Evolutionary conservation across 208 protist genomes (phyloP).

Genomic region (Leishmania major): DNA sequence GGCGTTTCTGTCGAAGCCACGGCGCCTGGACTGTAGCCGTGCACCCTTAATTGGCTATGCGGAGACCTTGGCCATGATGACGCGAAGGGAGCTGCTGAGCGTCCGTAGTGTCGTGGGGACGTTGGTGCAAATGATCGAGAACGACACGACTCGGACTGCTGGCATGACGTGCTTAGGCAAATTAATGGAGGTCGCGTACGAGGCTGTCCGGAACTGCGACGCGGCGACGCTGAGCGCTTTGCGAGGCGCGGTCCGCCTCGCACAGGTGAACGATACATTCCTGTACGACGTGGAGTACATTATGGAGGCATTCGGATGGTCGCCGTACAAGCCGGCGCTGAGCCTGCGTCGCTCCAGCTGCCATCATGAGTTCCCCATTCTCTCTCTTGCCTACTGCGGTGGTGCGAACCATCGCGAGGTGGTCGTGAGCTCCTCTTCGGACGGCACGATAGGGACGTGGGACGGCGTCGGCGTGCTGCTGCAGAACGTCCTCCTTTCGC

Average conservation of each 20-base stretch:
- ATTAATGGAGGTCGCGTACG: conserved; percentile 78
- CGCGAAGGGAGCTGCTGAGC: conserved; percentile 66
- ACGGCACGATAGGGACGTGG: conserved; percentile 87
- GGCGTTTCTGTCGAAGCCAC: conserved; percentile 64
- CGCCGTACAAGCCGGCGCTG: conserved; percentile 65
- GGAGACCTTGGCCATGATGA: conserved; percentile 77
- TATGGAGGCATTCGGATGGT: conserved; percentile 82
- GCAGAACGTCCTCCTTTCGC: conserved; percentile 76
- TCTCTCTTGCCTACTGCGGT: conserved; percentile 74
- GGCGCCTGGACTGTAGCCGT: conserved; percentile 78
- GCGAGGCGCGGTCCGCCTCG: conserved; percentile 47
- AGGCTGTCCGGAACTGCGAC: conserved; percentile 62
- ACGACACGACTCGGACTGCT: conserved; percentile 73
- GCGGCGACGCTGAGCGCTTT: conserved; percentile 49
- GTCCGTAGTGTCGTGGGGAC: conserved; percentile 58
- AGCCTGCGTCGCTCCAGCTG: conserved; percentile 46
- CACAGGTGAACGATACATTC: conserved; percentile 81
- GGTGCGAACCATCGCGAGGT: conserved; percentile 55
- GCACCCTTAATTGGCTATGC: conserved; percentile 75
- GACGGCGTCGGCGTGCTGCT: conserved; percentile 62
- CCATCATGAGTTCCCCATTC: conserved; percentile 70
- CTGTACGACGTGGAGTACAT: conserved; percentile 91
- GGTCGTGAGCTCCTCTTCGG: conserved; percentile 84
- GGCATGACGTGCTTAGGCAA: conserved; percentile 88
- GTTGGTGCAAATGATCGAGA: conserved; percentile 74